Conservation (phyloP, 805 yeast genomes). For the Suhomyces sp. region DNA sequence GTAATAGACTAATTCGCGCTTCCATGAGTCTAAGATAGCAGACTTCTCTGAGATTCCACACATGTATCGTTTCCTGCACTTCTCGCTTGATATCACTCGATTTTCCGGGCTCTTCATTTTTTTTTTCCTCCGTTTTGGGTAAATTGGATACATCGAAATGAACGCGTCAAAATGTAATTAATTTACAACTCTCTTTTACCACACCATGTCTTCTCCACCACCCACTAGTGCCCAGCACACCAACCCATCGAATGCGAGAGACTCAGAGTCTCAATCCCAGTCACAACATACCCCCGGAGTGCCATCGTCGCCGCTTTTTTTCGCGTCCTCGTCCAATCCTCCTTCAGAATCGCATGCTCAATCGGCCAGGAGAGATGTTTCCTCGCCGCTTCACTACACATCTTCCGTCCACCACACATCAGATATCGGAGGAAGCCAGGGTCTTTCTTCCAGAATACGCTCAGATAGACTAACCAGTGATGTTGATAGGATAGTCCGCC, state of each 20-base stretch:
- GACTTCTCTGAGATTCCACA: background rate
- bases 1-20: no score
- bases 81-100: background rate
- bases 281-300: constrained; percentile 34
- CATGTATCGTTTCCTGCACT: background rate
- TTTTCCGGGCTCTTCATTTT: background rate
- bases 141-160: background rate
- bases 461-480: constrained; percentile 46
- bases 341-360: constrained; percentile 27
- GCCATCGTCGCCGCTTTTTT: constrained; percentile 57
- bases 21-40: background rate
- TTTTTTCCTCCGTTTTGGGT: constrained; percentile 4
- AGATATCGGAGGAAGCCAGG: constrained; percentile 26
- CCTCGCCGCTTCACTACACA: constrained; percentile 52
- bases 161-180: constrained; percentile 17
- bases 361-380: constrained; percentile 31
- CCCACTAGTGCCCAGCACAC: constrained; percentile 38
- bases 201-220: constrained; percentile 12
- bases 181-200: background rate
- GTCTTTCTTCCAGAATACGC: constrained; percentile 29
- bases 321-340: constrained; percentile 46
- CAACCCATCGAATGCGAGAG: constrained; percentile 27
- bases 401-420: constrained; percentile 40
- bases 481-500: constrained; percentile 41
- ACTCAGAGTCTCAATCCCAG: constrained; percentile 36